Base-by-base conservation (phyloP, 352 stramenopile genomes). In the Pythium oligandrum region DNA sequence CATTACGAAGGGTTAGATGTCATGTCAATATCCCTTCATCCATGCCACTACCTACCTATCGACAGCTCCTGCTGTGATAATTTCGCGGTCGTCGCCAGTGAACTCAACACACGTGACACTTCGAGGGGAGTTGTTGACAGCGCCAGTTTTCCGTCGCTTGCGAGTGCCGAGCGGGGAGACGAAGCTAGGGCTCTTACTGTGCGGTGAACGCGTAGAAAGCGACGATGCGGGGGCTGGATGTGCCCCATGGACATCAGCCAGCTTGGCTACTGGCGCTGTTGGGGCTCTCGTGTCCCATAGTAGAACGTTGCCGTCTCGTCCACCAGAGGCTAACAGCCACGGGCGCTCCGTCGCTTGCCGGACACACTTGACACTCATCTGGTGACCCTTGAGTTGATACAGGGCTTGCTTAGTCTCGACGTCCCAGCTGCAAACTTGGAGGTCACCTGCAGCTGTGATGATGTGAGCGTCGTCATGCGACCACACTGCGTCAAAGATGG, bases 71-170 rank as follows among this genome's bases (percentile, higher is more conserved):
- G 75, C 74, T 2, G 79, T 83, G 44, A 78, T 63, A 31, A 90
- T 47, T 40, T 88, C 70, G 1, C 70, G 53, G 3, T 63, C 70
- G 32, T 57, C 57, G 8, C 51, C 53, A 11, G 62, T 55, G 63
- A 88, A 90, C 45, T 86, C 77, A n/a, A 90, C 57, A 44, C 79
- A 86, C 35, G 79, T 90, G 32, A 88, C 79, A 58, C 79, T 90
- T 3, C 73, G 64, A 42, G 73, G 73, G 4, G 71, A 67, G 26
- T 26, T 26, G 17, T 26, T 26, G 17, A 50, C 47, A 2, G 55
- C 52, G 2, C 36, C 38, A 0, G 51, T 50, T 35, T 61, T 66
- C 36, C 58, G 57, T 11, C 61, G 60, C 55, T 67, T 67, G 49
- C 63, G 59, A 55, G 63, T 39, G 57, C 70, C 65, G 35, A 55